Conservation (phyloP, 495 filamentous ascomycete genomes). For the Amorphotheca resinae region DNA sequence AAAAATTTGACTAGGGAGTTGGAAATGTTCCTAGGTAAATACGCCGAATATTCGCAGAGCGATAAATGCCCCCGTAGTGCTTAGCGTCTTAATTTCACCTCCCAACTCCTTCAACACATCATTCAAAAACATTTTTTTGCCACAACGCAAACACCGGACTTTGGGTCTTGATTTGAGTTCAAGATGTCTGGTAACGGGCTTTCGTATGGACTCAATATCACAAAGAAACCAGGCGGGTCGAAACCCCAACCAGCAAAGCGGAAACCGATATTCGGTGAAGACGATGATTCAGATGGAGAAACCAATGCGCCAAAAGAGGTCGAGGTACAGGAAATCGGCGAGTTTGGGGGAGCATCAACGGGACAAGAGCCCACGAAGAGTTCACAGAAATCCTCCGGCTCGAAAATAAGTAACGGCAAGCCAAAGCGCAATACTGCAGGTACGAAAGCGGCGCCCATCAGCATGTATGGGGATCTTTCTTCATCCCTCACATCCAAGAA, state of each 20-base stretch:
- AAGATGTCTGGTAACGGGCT: slow-evolving; percentile 25
- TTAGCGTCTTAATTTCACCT: no score
- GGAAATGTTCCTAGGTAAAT: no score
- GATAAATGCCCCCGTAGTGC: no score
- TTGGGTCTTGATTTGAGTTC: no score
- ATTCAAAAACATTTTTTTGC: no score
- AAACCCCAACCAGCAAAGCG: slow-evolving; percentile 26
- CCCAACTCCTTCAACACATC: no score
- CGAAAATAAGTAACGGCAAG: slow-evolving; percentile 13
- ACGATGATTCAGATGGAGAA: slow-evolving; percentile 37
- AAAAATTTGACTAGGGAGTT: no score
- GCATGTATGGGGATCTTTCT: slow-evolving; percentile 42
- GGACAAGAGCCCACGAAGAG: background rate
- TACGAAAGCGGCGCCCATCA: slow-evolving; percentile 21
- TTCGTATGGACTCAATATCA: slow-evolving; percentile 47
- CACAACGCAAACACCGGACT: background rate
- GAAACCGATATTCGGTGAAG: slow-evolving; percentile 38
- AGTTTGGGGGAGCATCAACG: slow-evolving; percentile 14
- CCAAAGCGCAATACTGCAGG: slow-evolving; percentile 20
- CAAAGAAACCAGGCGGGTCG: slow-evolving; percentile 28
- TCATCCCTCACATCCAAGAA: slow-evolving; percentile 40
- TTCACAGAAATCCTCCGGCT: background rate
- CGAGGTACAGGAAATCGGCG: slow-evolving; percentile 20
- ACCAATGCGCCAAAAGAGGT: slow-evolving; percentile 4
- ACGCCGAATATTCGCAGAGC: no score